These are phyloP conservation scores for Pascua sp. DNA, from an alignment of 1,284 basidiomycete species.

Conservation along the genomic window DNA sequence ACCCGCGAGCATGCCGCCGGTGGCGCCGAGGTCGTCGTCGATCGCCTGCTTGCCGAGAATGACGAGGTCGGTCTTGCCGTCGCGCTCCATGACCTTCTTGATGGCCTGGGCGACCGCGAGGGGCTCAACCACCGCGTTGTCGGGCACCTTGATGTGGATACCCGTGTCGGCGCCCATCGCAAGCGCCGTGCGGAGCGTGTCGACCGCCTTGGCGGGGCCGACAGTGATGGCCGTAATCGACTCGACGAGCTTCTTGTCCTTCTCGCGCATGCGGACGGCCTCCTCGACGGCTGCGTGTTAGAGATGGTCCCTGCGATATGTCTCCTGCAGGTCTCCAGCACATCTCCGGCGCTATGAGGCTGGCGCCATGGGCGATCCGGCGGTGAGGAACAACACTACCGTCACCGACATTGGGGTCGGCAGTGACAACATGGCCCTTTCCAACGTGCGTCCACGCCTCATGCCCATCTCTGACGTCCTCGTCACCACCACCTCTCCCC, in stretches of 20 bases:
- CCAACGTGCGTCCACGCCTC: too few relatives aligned
- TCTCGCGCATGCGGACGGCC: slow-evolving; percentile 86
- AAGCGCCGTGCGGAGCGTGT: slow-evolving; percentile 90
- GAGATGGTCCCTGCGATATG: background rate
- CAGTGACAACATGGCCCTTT: too few relatives aligned
- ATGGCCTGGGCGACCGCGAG: slow-evolving; percentile 61
- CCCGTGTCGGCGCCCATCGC: slow-evolving; percentile 97
- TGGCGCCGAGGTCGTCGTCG: slow-evolving; percentile 95
- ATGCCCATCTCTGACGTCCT: too few relatives aligned
- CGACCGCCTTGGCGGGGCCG: slow-evolving; percentile 82
- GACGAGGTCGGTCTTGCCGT: slow-evolving; percentile 66
- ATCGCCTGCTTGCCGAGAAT: slow-evolving; percentile 99
- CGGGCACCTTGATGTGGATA: slow-evolving; percentile 83
- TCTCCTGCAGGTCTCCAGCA: too few relatives aligned
- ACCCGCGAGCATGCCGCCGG: slow-evolving; percentile 96
- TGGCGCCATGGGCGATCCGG: too few relatives aligned
- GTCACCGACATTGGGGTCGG: too few relatives aligned
- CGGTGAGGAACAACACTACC: too few relatives aligned
- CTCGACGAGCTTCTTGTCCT: slow-evolving; percentile 64
- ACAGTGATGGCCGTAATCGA: slow-evolving; percentile 89
- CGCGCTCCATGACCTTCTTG: slow-evolving; percentile 67
- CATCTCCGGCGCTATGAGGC: too few relatives aligned
- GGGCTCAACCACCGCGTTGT: slow-evolving; percentile 66
- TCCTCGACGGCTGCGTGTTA: slow-evolving; percentile 81
- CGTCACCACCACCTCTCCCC: too few relatives aligned